These are phyloP conservation scores for Pulveroboletus sp. DNA, from an alignment of 768 basidiomycete genomes.

Conservation along the genomic window DNA sequence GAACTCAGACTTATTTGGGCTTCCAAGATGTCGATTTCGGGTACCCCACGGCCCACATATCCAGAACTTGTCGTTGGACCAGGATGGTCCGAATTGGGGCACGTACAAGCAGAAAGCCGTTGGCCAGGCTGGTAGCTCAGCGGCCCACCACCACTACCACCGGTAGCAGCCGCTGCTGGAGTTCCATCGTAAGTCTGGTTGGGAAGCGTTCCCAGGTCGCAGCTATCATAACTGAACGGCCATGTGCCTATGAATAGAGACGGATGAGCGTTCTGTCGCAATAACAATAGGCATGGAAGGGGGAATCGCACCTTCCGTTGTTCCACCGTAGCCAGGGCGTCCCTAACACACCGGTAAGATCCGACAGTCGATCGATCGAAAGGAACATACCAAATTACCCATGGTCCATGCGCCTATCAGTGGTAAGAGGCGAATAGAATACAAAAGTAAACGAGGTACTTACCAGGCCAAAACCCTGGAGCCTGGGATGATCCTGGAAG, in stretches of 20 bases:
- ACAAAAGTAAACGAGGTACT: conserved; percentile 26
- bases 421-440: conserved; percentile 2
- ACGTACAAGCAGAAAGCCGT: conserved; percentile 83
- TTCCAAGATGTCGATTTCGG: conserved; percentile 93
- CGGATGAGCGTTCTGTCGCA: background rate
- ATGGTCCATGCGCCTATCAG: conserved; percentile 62
- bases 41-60: conserved; percentile 65
- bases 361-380: background rate
- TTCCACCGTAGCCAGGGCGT: conserved; percentile 84
- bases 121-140: conserved; percentile 86
- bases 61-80: conserved; percentile 53
- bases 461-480: conserved; percentile 85
- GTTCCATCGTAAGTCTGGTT: conserved; percentile 68
- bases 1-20: conserved; percentile 57
- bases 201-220: conserved; percentile 82
- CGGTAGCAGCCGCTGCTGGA: conserved; percentile 56
- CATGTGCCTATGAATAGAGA: conserved; percentile 39
- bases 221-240: conserved; percentile 82
- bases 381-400: conserved; percentile 51
- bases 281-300: background rate
- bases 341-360: conserved; percentile 43
- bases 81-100: conserved; percentile 80
- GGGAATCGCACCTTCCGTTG: conserved; percentile 61
- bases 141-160: conserved; percentile 42
- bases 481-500: conserved; percentile 57